Evolutionary conservation across 176 grass and related monocot species (phyloP).

Genomic region (Zea mays): DNA sequence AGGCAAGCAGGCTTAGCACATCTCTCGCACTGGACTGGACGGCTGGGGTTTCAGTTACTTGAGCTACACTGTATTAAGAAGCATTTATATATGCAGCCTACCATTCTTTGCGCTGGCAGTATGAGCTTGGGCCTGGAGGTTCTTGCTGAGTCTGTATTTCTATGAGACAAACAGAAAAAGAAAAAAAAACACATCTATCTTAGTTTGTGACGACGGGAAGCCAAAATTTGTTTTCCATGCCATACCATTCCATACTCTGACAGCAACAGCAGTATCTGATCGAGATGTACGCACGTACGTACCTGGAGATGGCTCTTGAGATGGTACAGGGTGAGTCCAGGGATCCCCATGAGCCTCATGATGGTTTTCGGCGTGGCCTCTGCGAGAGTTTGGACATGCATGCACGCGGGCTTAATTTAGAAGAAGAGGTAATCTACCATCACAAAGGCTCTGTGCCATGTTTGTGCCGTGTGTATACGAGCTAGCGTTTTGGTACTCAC

Average conservation of each 20-base stretch:
- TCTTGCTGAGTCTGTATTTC: conserved; percentile 94
- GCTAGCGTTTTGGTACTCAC: conserved; percentile 48
- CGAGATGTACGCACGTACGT: conserved; percentile 55
- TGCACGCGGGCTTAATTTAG: not conserved
- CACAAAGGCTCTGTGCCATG: not conserved
- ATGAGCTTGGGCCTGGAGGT: conserved; percentile 63
- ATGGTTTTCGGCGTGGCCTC: conserved; percentile 93
- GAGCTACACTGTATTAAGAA: not conserved
- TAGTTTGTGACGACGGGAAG: conserved; percentile 26
- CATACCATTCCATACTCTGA: not conserved
- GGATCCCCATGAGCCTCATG: conserved; percentile 91
- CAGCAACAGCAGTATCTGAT: conserved; percentile 9
- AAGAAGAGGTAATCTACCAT: conserved; percentile 16
- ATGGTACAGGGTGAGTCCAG: conserved; percentile 89
- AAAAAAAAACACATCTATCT: not conserved
- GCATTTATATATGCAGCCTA: conserved; percentile 20
- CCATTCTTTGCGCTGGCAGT: conserved; percentile 53
- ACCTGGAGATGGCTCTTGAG: conserved; percentile 99
- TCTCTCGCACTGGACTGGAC: not conserved
- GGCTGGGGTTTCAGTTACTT: conserved; percentile 4
- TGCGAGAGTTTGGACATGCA: conserved; percentile 28
- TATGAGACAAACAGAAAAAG: conserved; percentile 32
- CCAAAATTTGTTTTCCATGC: conserved; percentile 14
- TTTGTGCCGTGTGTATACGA: too few relatives aligned
- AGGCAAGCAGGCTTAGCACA: conserved; percentile 31